Evolutionary conservation across 2,329 filamentous ascomycete genomes (phyloP), one percentile per base, ranked within the genome.

Genomic region (Pseudocercospora ulei): DNA sequence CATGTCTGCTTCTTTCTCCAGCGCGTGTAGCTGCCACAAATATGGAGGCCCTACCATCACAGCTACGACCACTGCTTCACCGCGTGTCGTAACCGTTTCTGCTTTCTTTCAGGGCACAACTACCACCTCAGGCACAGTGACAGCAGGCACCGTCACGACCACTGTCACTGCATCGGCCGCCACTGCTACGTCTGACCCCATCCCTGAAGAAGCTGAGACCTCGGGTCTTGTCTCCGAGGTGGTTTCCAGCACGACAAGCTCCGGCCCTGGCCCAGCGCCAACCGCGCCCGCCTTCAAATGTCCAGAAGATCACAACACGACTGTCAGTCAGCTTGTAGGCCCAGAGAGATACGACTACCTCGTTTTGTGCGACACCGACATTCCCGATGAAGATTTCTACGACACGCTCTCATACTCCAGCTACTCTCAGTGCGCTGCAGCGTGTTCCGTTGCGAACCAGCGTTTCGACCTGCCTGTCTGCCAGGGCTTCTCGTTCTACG

Each of bases 261-360:
- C 40, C 16, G 11, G 33, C 4, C 28, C 49, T 1, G 39, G 39
- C 2, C 25, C 53, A 12, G 53, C 47, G 1, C 54, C 57, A 4
- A 58, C 54, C 4, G 50, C 55, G 2, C 48, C 51, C 4, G 43
- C 49, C 4, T 54, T 59, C 36, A 51, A 46, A 18, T 61, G 58
- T 28, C 58, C 58, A 5, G 49, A 53, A 12, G 56, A 56, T 29
- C 48, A 60, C 37, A 53, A 52, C 41, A 46, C 49, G 5, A 52
- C 49, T 6, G 49, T 58, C 38, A 57, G 52, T 35, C 55, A 60
- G 41, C 43, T 61, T 36, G 43, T 60, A 13, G 54, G 51, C 30
- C 45, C 38, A 9, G 49, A 56, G 27, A 50, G 53, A 23, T 61
- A 56, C 47, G 55, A 56, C 40, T 61, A 58, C 43, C 41, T 51